Conservation (phyloP, 2,329 filamentous ascomycete genomes). For the Xylariaceae sp. region DNA sequence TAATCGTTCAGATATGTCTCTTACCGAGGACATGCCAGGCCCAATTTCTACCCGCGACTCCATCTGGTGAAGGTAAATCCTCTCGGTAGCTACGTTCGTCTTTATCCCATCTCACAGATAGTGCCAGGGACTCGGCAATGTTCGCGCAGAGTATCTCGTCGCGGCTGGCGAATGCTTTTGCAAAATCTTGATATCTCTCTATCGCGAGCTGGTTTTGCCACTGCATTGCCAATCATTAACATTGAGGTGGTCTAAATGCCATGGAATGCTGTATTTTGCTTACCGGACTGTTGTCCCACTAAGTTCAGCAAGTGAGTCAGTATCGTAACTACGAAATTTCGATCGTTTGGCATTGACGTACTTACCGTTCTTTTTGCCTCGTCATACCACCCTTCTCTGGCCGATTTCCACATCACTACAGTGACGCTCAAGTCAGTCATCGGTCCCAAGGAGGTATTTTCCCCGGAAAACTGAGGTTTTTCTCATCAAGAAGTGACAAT, state of each 20-base stretch:
- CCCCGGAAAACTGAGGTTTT: too few species aligned
- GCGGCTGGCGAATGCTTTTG: background rate
- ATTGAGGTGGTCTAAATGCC: background rate
- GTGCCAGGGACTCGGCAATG: background rate
- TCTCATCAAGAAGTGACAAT: background rate
- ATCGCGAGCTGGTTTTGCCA: background rate
- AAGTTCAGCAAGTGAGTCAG: too few species aligned
- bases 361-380: background rate
- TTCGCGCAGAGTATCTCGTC: background rate
- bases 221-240: background rate
- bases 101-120: background rate
- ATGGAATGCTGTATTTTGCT: background rate
- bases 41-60: background rate
- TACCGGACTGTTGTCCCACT: background rate
- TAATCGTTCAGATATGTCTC: background rate
- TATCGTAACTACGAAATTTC: background rate
- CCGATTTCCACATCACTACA: background rate
- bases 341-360: background rate
- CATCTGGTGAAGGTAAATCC: background rate
- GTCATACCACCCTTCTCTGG: background rate
- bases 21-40: background rate
- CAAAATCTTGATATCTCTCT: background rate
- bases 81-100: background rate
- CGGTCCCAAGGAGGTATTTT: background rate
- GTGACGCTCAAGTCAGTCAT: background rate